These are phyloP conservation scores for Metarhizium rileyi DNA, from an alignment of 2,329 filamentous ascomycete genomes.

Conservation along the genomic window DNA sequence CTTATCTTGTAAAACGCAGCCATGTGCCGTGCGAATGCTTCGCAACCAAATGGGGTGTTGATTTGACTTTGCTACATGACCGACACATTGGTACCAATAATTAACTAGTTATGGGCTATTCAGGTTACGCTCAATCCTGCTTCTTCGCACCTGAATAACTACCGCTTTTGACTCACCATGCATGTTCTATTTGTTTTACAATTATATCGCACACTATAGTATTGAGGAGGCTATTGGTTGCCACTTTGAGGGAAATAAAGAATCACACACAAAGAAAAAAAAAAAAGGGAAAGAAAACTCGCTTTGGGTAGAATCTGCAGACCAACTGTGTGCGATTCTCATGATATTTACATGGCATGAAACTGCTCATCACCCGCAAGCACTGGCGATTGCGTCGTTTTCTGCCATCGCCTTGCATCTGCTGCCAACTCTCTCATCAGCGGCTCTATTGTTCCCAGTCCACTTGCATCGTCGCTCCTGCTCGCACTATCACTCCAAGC, in stretches of 20 bases:
- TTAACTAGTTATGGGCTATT: background rate
- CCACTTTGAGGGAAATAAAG: background rate
- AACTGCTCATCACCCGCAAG: background rate
- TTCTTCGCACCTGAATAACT: background rate
- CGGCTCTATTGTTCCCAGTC: constrained; percentile 32
- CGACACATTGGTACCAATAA: too few relatives aligned
- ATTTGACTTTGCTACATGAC: background rate
- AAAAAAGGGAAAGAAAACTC: background rate
- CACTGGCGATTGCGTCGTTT: constrained; percentile 3
- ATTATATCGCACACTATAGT: background rate
- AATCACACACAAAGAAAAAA: background rate
- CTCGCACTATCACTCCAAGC: constrained; percentile 16
- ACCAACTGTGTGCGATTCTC: background rate
- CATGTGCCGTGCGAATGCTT: background rate
- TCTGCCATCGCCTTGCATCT: constrained; percentile 14
- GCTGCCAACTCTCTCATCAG: constrained; percentile 34
- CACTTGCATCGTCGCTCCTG: constrained; percentile 21
- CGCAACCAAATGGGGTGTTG: background rate
- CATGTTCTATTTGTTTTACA: background rate
- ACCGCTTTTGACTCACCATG: background rate
- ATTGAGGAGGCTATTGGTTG: background rate
- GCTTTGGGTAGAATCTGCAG: background rate
- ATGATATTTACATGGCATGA: background rate
- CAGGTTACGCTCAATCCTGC: background rate
- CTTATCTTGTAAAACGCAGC: background rate